A percentile compares a stretch with the other conserved stretches of the same genome.
Evolutionary conservation across 345 rosid genomes (phyloP).

Genomic region (Citrus hindsii): DNA sequence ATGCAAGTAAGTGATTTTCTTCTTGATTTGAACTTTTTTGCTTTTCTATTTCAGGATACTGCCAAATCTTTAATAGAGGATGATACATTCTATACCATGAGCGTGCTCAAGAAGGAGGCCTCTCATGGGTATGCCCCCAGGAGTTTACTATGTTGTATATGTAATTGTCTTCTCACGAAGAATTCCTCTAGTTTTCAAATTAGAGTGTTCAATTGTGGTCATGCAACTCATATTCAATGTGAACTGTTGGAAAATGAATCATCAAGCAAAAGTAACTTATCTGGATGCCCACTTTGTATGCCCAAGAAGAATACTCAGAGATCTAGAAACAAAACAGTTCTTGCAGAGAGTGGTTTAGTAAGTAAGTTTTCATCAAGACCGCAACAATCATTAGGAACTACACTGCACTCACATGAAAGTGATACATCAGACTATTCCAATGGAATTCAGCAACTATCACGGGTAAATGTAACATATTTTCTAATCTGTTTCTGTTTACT

Average conservation of each 20-base stretch:
- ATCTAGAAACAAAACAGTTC: conserved; percentile 57
- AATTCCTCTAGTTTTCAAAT: conserved; percentile 49
- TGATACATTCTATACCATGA: conserved; percentile 87
- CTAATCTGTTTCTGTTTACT: not conserved
- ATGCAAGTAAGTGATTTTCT: not conserved
- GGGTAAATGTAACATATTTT: conserved; percentile 40
- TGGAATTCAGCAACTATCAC: conserved; percentile 66
- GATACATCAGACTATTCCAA: conserved; percentile 56
- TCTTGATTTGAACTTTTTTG: conserved; percentile 6
- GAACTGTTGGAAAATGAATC: conserved; percentile 65
- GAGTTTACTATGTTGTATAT: conserved; percentile 73
- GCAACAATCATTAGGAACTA: conserved; percentile 40
- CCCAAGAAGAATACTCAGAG: conserved; percentile 71
- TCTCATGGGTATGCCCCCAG: conserved; percentile 94
- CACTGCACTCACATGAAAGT: conserved; percentile 44
- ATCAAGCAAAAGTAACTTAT: conserved; percentile 38
- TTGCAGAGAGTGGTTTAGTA: conserved; percentile 55
- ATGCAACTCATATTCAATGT: conserved; percentile 90
- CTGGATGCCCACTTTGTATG: conserved; percentile 91
- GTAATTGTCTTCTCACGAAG: conserved; percentile 68
- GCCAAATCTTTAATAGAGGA: conserved; percentile 94
- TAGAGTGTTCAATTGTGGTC: conserved; percentile 85
- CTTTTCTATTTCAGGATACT: conserved; percentile 52
- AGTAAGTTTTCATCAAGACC: conserved; percentile 41
- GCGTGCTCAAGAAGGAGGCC: conserved; percentile 85